Evolutionary conservation across 1,284 basidiomycete genomes (phyloP), one percentile per base, ranked within the genome.

Genomic region (Malassezia furfur): DNA sequence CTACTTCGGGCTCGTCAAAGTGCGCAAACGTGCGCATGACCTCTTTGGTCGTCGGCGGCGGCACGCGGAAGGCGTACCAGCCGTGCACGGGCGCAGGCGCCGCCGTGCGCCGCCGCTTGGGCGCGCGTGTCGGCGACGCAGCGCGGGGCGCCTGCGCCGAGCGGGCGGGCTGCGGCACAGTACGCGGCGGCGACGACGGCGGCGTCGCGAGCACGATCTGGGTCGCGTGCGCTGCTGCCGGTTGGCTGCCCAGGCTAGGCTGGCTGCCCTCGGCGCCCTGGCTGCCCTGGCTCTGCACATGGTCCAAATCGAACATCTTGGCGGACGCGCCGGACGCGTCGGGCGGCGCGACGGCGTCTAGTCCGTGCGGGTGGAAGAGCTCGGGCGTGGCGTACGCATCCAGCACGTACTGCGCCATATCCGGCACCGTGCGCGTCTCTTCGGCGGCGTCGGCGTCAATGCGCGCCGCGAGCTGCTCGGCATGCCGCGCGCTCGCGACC

Each of bases 361-460:
- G 43, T 48, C 66, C 39, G 55, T 69, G 48, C 40, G 62, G 46
- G 48, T 65, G 59, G 39, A 70, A 59, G 58, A 70, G 40, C 59
- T 72, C 54, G 7, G 88, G 79, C 50, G 88, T 91, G 70, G 91
- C 85, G 65, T 91, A 93, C 0, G 86, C 84, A 1, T 87, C 86
- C 84, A 89, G 86, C 40, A 88, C 83, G 80, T 83, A 86, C 75
- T 77, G 76, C 74, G 82, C 81, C 77, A 80, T 80, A 14, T 7
- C 19, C 15, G 35, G 35, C 17, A 31, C 44, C 9, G 30, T 4
- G 6, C 30, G n/a, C 2, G 15, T 19, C 28, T 31, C 25, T 17
- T 28, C 7, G 1, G 19, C 10, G 7, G 48, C 34, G 9, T 28
- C 31, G 22, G 34, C 40, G 15, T 48, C 41, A 10, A 52, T 45